phyloP scores from a whole-genome alignment of 2,329 filamentous ascomycete species.

The Sarocladiaceae sp. region DNA sequence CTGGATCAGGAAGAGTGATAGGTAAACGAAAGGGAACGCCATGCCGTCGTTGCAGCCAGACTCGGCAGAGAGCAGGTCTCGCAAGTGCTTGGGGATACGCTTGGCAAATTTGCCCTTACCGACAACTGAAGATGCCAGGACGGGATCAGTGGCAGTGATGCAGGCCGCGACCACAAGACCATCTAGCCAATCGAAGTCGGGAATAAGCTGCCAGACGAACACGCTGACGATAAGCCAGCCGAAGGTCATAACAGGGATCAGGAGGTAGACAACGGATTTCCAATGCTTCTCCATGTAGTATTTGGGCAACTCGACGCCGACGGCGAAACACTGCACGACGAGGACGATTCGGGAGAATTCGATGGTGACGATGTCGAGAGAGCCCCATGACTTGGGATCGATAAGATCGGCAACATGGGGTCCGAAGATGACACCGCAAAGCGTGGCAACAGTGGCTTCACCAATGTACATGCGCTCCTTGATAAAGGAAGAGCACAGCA shows the following conservation, averaged over 20 bases:
- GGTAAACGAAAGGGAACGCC: slow-evolving; percentile 97
- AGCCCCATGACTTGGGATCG: slow-evolving; percentile 70
- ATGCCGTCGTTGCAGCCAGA: slow-evolving; percentile 99
- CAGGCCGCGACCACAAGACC: slow-evolving; percentile 83
- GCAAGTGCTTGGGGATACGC: slow-evolving; percentile 91
- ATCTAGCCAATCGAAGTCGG: slow-evolving; percentile 78
- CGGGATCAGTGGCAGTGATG: slow-evolving; percentile 94
- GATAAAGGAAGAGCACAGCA: slow-evolving; percentile 96
- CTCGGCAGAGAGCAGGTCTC: slow-evolving; percentile 90
- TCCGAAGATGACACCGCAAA: slow-evolving; percentile 84
- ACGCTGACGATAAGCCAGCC: slow-evolving; percentile 91
- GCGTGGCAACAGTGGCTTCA: slow-evolving; percentile 88
- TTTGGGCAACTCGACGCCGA: slow-evolving; percentile 84
- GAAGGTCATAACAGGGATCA: slow-evolving; percentile 95
- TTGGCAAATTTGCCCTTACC: slow-evolving; percentile 99
- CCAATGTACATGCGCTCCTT: slow-evolving; percentile 99
- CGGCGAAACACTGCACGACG: slow-evolving; percentile 87
- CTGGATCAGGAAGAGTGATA: slow-evolving; percentile 82
- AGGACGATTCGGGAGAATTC: slow-evolving; percentile 86
- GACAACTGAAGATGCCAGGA: slow-evolving; percentile 93
- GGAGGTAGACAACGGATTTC: slow-evolving; percentile 80
- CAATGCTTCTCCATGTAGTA: slow-evolving; percentile 98
- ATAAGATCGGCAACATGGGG: slow-evolving; percentile 79
- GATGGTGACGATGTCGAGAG: slow-evolving; percentile 77
- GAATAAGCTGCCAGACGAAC: slow-evolving; percentile 88